These are phyloP conservation scores for Metschnikowia hibisci DNA, from an alignment of 805 yeast genomes.

Conservation along the genomic window DNA sequence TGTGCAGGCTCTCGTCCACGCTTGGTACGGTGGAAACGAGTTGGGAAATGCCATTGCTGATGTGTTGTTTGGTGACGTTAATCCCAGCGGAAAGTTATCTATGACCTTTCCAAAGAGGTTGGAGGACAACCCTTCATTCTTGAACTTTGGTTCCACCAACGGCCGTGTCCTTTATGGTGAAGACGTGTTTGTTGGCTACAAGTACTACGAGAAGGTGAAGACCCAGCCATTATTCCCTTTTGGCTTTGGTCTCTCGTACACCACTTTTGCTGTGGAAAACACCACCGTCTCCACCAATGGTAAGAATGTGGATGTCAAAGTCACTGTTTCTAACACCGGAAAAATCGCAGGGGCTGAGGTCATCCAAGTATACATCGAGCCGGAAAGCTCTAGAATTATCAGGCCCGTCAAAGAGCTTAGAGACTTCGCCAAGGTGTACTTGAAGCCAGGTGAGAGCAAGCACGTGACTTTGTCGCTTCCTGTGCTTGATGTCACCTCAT, in stretches of 20 bases:
- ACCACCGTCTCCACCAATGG: constrained; percentile 17
- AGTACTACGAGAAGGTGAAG: constrained; percentile 28
- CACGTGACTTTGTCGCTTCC: constrained; percentile 18
- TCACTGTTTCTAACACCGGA: constrained; percentile 24
- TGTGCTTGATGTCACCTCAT: constrained; percentile 27
- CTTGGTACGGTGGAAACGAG: constrained; percentile 38
- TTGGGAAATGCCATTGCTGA: constrained; percentile 31
- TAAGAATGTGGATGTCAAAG: constrained; percentile 17
- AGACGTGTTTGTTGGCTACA: constrained; percentile 31
- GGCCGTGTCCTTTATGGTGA: constrained; percentile 34
- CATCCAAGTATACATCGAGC: constrained; percentile 26
- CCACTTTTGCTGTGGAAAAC: constrained; percentile 19
- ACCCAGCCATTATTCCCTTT: constrained; percentile 30
- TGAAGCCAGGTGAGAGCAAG: constrained; percentile 18
- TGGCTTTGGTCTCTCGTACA: constrained; percentile 31
- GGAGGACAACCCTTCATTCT: constrained; percentile 28
- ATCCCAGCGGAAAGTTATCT: constrained; percentile 30
- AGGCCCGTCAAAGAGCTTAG: constrained; percentile 29
- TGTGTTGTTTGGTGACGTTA: constrained; percentile 30
- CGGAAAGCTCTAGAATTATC: constrained; percentile 16
- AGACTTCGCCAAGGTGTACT: constrained; percentile 27
- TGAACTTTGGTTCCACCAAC: constrained; percentile 26
- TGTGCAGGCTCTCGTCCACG: constrained; percentile 26
- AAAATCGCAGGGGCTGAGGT: constrained; percentile 25
- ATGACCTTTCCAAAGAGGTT: constrained; percentile 23